A percentile compares a stretch with the other conserved stretches of the same genome.
phyloP scores from a whole-genome alignment of 345 rosid species.

The Triadica sebifera region DNA sequence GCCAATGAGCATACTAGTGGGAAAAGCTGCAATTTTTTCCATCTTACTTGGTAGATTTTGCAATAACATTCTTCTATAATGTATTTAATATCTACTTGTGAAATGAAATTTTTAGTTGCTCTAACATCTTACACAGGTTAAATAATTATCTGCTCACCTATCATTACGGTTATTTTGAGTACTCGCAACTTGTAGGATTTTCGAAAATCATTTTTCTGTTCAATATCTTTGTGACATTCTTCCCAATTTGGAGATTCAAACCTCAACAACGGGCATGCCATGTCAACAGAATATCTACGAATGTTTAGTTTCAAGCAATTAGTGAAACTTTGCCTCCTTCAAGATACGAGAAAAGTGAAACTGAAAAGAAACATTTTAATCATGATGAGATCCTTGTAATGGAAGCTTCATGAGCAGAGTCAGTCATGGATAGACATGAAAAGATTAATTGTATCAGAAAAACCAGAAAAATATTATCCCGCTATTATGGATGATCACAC shows the following conservation, averaged over 20 bases:
- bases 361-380: not conserved
- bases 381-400: not conserved
- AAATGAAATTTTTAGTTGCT: not conserved
- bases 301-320: not conserved
- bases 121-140: not conserved
- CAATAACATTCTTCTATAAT: no score
- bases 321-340: constrained; percentile 8
- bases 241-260: not conserved
- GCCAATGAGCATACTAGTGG: not conserved
- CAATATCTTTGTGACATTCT: not conserved
- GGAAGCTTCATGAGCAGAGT: not conserved
- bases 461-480: not conserved
- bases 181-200: not conserved
- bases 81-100: not conserved
- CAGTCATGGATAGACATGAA: not conserved
- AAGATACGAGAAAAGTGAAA: not conserved
- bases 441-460: not conserved
- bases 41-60: no score
- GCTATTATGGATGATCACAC: no score
- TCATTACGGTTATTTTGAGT: not conserved
- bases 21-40: no score
- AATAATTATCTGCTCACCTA: not conserved
- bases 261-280: not conserved
- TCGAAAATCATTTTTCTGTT: not conserved
- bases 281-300: constrained; percentile 1